Evolutionary conservation across 805 yeast species (phyloP), one percentile per base, ranked within the genome.

Genomic region (Cyberlindnera mississippiensis): DNA sequence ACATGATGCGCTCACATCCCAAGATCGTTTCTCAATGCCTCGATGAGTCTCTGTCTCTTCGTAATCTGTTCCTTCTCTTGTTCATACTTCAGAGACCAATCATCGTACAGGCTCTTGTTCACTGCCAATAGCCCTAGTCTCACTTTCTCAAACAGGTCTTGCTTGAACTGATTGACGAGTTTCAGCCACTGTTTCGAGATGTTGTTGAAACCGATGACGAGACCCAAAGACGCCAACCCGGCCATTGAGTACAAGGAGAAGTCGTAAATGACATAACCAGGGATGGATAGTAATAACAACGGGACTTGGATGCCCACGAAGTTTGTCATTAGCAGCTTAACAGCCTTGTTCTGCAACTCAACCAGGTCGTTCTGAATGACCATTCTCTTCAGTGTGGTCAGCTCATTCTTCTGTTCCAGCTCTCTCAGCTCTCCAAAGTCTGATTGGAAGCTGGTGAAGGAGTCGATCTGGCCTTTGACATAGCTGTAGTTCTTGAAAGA

Each of bases 271-370:
- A 60, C 32, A 20, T 45, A 48, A 12, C 67, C 66, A 5, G 53
- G 45, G n/a, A 52, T 49, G 2, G 64, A 42, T 12, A 58, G 28
- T 3, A 57, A 13, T 2, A 57, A 31, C 28, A 62, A 33, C 1
- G 68, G 68, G n/a, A 62, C 36, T 37, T 64, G 68, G 4, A 62
- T 38, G 19, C 55, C 58, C 15, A 62, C 43, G 32, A 60, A 54
- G 28, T 61, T 63, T 8, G 48, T 40, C 38, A 56, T 51, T 8
- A 64, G 40, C 5, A 48, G 27, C 33, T 52, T 59, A 19, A 55
- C 53, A 4, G 56, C 59, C n/a, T 49, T 41, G 8, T 46, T 52
- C 38, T 62, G 64, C 27, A 62, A 37, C 1, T 33, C 34, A 1
- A 51, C 46, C 13, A 59, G 41, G 14, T 52, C 53, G 2, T 52